These are phyloP conservation scores for Lactifluus echinatus DNA, from an alignment of 768 basidiomycete genomes.

Conservation along the genomic window DNA sequence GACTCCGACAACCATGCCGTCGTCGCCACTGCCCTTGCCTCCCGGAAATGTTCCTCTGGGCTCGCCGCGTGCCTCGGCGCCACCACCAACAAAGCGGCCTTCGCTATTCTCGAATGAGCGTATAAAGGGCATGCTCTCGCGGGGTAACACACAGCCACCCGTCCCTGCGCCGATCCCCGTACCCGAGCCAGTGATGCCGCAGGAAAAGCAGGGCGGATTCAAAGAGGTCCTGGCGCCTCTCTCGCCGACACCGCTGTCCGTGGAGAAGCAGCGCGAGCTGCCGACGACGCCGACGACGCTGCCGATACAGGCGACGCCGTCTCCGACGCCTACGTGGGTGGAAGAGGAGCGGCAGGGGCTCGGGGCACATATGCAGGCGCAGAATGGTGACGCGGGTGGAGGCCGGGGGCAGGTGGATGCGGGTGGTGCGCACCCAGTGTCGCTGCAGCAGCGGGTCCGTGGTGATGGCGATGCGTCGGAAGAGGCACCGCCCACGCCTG, in stretches of 20 bases:
- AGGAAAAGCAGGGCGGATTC: conserved; percentile 20
- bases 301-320: neutral
- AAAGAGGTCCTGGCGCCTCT: conserved; percentile 25
- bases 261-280: conserved; percentile 4
- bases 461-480: neutral
- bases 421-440: neutral
- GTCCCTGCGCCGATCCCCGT: neutral
- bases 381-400: neutral
- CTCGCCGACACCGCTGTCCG: conserved; percentile 1
- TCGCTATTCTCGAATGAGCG: conserved; percentile 29
- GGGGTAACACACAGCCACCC: conserved; percentile 1
- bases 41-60: conserved; percentile 4
- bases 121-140: conserved; percentile 31
- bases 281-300: neutral
- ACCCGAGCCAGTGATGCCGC: neutral
- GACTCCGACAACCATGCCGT: neutral
- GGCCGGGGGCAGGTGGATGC: neutral
- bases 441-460: neutral
- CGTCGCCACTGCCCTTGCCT: conserved; percentile 10
- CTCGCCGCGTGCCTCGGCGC: neutral
- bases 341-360: neutral
- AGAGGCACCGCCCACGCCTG: neutral
- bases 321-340: neutral
- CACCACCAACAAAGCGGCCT: conserved; percentile 1
- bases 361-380: neutral